Evolutionary conservation across 2,329 filamentous ascomycete genomes (phyloP).

Genomic region (Dothideomycetes sp.): DNA sequence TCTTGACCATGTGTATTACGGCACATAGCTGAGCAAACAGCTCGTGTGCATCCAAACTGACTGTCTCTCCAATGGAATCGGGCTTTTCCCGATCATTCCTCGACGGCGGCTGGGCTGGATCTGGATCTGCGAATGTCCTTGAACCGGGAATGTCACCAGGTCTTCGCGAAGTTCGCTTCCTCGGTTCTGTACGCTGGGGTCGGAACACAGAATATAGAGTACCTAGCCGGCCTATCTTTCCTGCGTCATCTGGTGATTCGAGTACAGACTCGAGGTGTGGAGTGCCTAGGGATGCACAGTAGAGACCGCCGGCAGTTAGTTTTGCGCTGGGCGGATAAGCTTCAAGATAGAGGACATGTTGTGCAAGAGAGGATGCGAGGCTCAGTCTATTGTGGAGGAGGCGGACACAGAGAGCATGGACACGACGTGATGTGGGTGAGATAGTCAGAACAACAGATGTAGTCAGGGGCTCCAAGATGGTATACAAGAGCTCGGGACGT

Average conservation of each 20-base stretch:
- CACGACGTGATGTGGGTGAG: slow-evolving; percentile 48
- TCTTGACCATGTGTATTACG: slow-evolving; percentile 50
- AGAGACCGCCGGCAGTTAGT: slow-evolving; percentile 56
- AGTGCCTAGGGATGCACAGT: slow-evolving; percentile 57
- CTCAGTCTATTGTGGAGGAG: slow-evolving; percentile 56
- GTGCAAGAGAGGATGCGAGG: slow-evolving; percentile 44
- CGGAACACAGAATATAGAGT: slow-evolving; percentile 60
- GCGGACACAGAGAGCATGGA: slow-evolving; percentile 51
- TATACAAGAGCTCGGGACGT: slow-evolving; percentile 27
- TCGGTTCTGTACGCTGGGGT: slow-evolving; percentile 47
- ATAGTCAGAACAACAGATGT: slow-evolving; percentile 40
- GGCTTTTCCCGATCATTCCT: not conserved
- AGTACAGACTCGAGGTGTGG: slow-evolving; percentile 13
- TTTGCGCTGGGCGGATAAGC: slow-evolving; percentile 65
- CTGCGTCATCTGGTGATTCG: slow-evolving; percentile 21
- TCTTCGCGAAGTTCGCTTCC: slow-evolving; percentile 23
- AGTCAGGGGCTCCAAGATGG: slow-evolving; percentile 29
- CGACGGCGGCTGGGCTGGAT: not conserved
- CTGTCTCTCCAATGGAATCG: slow-evolving; percentile 30
- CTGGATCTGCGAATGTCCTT: slow-evolving; percentile 23
- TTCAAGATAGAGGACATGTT: slow-evolving; percentile 63
- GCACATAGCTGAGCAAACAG: slow-evolving; percentile 65
- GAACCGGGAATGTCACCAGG: slow-evolving; percentile 36
- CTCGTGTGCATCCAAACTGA: slow-evolving; percentile 59
- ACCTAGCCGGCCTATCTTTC: slow-evolving; percentile 41